A percentile compares a stretch with the other conserved stretches of the same genome.
Evolutionary conservation across 495 filamentous ascomycete species (phyloP).

Genomic region (Collariella sp.): DNA sequence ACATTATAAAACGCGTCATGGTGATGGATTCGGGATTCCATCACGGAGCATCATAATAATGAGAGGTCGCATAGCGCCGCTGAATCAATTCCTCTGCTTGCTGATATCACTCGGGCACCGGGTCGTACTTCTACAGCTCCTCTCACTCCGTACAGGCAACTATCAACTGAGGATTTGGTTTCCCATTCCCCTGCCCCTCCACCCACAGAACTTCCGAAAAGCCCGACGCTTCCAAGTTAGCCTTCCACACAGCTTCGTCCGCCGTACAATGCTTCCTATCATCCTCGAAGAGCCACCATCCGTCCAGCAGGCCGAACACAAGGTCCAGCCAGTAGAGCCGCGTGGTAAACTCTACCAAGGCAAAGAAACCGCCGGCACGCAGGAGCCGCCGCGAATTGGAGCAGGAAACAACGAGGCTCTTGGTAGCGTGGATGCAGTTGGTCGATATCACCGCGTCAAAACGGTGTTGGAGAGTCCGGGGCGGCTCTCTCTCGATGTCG

Average conservation of each 20-base stretch:
- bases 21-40: too few species aligned
- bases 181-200: too few species aligned
- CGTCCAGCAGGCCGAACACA: conserved; percentile 43
- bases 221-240: neutral
- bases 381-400: conserved; percentile 29
- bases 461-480: conserved; percentile 35
- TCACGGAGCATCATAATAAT: too few species aligned
- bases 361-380: conserved; percentile 32
- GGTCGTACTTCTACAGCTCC: too few species aligned
- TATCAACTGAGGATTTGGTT: too few species aligned
- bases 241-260: neutral
- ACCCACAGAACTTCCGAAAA: too few species aligned
- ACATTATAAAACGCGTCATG: too few species aligned
- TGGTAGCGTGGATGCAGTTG: conserved; percentile 43
- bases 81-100: too few species aligned
- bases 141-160: too few species aligned
- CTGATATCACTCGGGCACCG: too few species aligned
- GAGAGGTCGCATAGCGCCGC: too few species aligned
- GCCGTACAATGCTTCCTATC: neutral
- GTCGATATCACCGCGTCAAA: conserved; percentile 49
- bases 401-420: conserved; percentile 25
- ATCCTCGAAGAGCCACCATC: conserved; percentile 45
- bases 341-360: conserved; percentile 32
- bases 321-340: conserved; percentile 39
- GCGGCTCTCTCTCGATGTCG: conserved; percentile 41